Base-by-base conservation (phyloP, 495 filamentous ascomycete species). In the Aspergillus nanangensis region DNA sequence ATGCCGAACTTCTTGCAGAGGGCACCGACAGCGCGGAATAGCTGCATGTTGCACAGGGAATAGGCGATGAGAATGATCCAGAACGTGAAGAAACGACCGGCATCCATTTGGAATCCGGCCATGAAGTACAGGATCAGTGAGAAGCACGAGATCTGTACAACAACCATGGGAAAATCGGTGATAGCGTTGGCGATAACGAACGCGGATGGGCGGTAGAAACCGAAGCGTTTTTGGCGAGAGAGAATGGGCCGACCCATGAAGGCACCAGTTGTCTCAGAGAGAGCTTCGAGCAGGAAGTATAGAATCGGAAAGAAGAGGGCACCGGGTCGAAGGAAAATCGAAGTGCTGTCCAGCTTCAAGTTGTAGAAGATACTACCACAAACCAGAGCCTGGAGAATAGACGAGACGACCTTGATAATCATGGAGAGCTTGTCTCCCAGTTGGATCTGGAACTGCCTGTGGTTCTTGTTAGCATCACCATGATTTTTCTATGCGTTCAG, bases 1-100 rank as follows among this genome's bases (percentile, higher is more conserved):
- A 87, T 87, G 56, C 91, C 88, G 50, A 94, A 94, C 43, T 85
- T 81, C 3, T 86, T 84, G 53, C 86, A 89, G 2, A 92, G 40
- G 42, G 87, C 90, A 33, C 82, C 87, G 8, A 90, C 72, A 1
- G 84, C 79, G 18, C 87, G 74, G 75, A 91, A 90, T 55, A 87
- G 81, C 23, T 91, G 74, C 13, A 84, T 84, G 71, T 87, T 88
- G 8, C 80, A 78, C 27, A 89, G 68, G 22, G 88, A 90, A 14
- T 80, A 80, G 0, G 68, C 73, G 13, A 87, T 66, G 41, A 91
- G 75, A 46, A 90, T 69, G 38, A 91, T 70, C 59, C 77, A 82
- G 58, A 86, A 92, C 2, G 74, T 87, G 66, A 92, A 90, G 67
- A 92, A 92, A 3, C 81, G 76, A 0, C 86, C 87, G 3, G 84